Evolutionary conservation across 192 early-diverging fungal genomes (phyloP).

Genomic region (Paraglomus occultum): DNA sequence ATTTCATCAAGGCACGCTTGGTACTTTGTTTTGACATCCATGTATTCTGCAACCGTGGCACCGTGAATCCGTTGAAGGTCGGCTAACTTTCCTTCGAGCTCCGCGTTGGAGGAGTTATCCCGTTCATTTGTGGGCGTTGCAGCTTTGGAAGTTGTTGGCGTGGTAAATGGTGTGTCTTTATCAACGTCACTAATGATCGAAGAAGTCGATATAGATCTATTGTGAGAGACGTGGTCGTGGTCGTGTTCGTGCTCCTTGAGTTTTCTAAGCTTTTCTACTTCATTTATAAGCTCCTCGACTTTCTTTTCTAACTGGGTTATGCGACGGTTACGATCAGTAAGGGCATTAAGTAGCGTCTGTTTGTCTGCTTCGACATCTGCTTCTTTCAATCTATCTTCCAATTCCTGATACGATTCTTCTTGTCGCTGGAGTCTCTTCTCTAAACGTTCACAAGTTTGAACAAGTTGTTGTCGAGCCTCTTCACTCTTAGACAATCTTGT

Average conservation of each 20-base stretch:
- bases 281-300: not conserved
- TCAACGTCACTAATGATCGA: too few relatives aligned
- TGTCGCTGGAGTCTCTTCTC: constrained; percentile 27
- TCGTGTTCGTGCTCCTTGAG: not conserved
- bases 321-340: constrained; percentile 22
- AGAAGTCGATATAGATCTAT: too few relatives aligned
- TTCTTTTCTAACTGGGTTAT: constrained; percentile 25
- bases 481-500: constrained; percentile 31
- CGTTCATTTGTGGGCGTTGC: too few relatives aligned
- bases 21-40: constrained; percentile 19
- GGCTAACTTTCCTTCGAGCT: constrained; percentile 14
- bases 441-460: constrained; percentile 23
- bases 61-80: constrained; percentile 23
- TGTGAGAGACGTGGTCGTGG: too few relatives aligned
- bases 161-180: too few relatives aligned
- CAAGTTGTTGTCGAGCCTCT: constrained; percentile 5
- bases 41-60: constrained; percentile 1
- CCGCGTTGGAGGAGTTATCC: too few relatives aligned
- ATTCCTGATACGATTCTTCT: constrained; percentile 31
- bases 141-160: too few relatives aligned
- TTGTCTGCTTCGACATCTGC: not conserved
- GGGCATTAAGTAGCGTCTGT: constrained; percentile 1
- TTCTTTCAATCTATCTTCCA: constrained; percentile 11
- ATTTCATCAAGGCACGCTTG: constrained; percentile 21
- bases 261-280: constrained; percentile 12